Percentiles rank a stretch among this genome's conserved stretches.
phyloP scores from a whole-genome alignment of 495 filamentous ascomycete genomes.

The Aspergillus conjunctus region DNA sequence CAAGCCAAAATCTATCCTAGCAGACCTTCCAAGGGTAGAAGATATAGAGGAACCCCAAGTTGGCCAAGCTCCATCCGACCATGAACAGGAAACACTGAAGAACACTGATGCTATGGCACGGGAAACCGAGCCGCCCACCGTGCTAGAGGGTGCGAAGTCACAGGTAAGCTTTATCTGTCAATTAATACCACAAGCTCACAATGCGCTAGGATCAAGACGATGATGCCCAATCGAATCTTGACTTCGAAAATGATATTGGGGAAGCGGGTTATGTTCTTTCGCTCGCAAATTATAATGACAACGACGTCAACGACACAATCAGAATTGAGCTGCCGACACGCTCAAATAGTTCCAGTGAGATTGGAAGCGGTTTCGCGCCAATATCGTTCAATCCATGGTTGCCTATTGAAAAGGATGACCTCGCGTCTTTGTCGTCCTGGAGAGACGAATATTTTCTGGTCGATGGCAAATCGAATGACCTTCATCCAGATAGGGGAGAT shows the following conservation, averaged over 20 bases:
- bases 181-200: neutral
- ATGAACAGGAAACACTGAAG: neutral
- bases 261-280: constrained; percentile 6
- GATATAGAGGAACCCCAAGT: neutral
- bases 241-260: neutral
- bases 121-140: neutral
- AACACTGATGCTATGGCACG: neutral
- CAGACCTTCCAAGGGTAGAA: neutral
- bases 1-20: neutral
- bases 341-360: constrained; percentile 16
- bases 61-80: neutral
- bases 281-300: neutral
- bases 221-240: neutral
- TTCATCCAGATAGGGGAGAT: constrained; percentile 31
- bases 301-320: constrained; percentile 1
- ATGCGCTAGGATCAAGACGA: neutral
- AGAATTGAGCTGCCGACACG: constrained; percentile 5
- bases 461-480: constrained; percentile 35
- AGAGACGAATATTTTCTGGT: constrained; percentile 38
- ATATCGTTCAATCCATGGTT: constrained; percentile 27
- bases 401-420: constrained; percentile 31
- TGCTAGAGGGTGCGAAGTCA: neutral
- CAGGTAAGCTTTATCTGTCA: neutral
- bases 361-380: constrained; percentile 23
- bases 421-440: constrained; percentile 26